Evolutionary conservation across 306 rosid species (phyloP).

Genomic region (Vachellia pachyceras): DNA sequence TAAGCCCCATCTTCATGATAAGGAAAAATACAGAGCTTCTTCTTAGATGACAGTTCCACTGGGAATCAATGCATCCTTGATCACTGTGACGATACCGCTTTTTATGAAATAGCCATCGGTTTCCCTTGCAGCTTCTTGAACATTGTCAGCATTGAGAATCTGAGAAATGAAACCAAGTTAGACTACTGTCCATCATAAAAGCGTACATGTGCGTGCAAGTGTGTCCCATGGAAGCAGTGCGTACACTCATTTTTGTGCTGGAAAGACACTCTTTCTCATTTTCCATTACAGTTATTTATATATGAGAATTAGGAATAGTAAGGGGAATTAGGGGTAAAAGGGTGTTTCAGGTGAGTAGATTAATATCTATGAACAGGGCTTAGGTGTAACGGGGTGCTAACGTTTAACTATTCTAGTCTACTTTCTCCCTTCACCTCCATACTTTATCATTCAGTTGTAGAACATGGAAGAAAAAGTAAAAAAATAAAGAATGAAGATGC

Average conservation of each 20-base stretch:
- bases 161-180: constrained; percentile 48
- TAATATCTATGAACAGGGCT: too few species aligned
- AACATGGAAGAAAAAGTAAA: neutral
- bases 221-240: neutral
- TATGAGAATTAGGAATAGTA: too few species aligned
- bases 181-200: neutral
- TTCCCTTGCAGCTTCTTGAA: constrained; percentile 99
- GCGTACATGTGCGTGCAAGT: too few species aligned
- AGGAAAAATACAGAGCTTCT: neutral
- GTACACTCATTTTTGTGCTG: neutral
- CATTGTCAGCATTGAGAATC: constrained; percentile 79
- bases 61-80: constrained; percentile 96
- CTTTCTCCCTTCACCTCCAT: too few species aligned
- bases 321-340: too few species aligned
- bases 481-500: neutral
- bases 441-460: neutral
- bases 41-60: constrained; percentile 78
- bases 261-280: neutral
- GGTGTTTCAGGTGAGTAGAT: too few species aligned
- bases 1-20: constrained; percentile 20
- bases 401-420: too few species aligned
- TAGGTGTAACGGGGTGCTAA: too few species aligned
- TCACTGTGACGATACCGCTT: constrained; percentile 91
- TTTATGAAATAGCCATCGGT: constrained; percentile 97
- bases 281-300: neutral